Percentiles rank a stretch among this genome's conserved stretches.
Evolutionary conservation across 257 asterid genomes (phyloP).

Genomic region (Fraxinus cuspidata): DNA sequence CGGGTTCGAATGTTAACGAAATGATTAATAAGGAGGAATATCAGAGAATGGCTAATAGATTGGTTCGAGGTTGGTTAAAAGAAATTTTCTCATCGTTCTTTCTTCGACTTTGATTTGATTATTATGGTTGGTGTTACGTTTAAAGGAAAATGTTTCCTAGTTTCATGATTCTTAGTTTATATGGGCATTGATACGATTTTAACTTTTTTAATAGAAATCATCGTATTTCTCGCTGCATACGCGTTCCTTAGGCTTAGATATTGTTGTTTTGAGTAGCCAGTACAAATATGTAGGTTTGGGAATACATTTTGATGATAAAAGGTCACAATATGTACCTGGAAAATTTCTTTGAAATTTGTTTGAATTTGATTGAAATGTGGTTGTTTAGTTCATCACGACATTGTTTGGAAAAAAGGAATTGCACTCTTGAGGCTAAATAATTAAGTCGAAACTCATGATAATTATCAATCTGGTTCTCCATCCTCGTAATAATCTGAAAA

Average conservation of each 20-base stretch:
- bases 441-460: background rate
- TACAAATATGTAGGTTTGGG: background rate
- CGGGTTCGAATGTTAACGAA: conserved; percentile 25
- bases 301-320: too few species aligned
- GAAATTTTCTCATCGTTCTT: background rate
- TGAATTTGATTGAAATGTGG: background rate
- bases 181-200: background rate
- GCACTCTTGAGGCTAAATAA: background rate
- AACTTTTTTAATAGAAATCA: background rate
- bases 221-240: background rate
- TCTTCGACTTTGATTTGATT: conserved; percentile 1
- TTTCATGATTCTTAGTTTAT: background rate
- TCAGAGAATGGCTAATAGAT: conserved; percentile 64
- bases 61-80: conserved; percentile 62
- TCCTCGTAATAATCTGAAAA: background rate
- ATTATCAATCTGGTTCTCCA: background rate
- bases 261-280: background rate
- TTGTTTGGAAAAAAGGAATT: background rate
- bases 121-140: background rate
- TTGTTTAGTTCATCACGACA: background rate
- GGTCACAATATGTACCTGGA: background rate
- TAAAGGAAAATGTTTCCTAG: background rate
- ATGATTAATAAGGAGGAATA: conserved; percentile 57
- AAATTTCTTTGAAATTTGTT: background rate
- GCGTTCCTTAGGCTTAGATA: too few species aligned